phyloP scores from a whole-genome alignment of 2,329 filamentous ascomycete species.

The Fusarium citri region DNA sequence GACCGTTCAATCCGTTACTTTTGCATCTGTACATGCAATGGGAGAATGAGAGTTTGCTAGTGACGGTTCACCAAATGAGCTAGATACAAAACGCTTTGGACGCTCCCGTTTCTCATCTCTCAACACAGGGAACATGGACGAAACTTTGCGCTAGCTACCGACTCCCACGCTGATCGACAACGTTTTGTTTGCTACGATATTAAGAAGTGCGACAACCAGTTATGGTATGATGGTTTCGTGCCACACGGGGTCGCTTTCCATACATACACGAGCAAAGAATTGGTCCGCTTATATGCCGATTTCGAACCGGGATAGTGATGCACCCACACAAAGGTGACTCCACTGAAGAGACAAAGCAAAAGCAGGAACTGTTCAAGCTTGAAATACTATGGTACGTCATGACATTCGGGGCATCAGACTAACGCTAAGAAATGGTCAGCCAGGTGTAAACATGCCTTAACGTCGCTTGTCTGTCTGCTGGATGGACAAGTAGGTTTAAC shows the following conservation, averaged over 20 bases:
- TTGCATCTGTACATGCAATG: background rate
- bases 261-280: conserved; percentile 8
- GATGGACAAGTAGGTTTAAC: background rate
- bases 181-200: conserved; percentile 4
- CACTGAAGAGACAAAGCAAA: conserved; percentile 41
- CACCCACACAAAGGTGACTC: conserved; percentile 6
- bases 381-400: conserved; percentile 28
- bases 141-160: conserved; percentile 17
- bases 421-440: conserved; percentile 10
- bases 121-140: conserved; percentile 15
- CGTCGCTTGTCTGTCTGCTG: conserved; percentile 9
- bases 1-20: background rate
- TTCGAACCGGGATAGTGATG: background rate
- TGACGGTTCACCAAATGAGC: conserved; percentile 20
- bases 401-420: conserved; percentile 8
- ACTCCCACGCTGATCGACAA: conserved; percentile 10
- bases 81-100: conserved; percentile 11
- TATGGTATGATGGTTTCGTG: conserved; percentile 16
- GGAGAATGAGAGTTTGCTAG: conserved; percentile 31
- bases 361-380: conserved; percentile 22
- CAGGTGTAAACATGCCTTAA: background rate
- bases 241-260: conserved; percentile 31
- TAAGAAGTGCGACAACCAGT: conserved; percentile 2
- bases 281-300: background rate
- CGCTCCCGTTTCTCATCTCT: conserved; percentile 16